Base-by-base conservation (phyloP, 2,329 filamentous ascomycete genomes). In the Knoxdaviesia proteae region DNA sequence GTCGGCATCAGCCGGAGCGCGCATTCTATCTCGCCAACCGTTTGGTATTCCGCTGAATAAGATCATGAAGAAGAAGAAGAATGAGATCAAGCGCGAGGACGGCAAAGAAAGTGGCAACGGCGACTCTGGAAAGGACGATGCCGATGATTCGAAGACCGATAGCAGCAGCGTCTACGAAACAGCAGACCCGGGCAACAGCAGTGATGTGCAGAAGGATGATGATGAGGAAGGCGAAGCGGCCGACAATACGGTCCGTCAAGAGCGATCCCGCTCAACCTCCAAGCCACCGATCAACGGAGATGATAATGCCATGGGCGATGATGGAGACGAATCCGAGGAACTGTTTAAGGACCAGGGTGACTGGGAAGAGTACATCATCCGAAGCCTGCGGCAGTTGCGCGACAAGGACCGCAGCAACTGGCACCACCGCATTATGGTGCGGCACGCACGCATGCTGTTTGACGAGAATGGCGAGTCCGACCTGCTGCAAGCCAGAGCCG, bases 341-440 rank as follows among this genome's bases (percentile, higher is more conserved):
- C 20, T 20, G 20, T 20, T 20, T 20, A 20, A 20, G 20, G 69
- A 74, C 40, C 52, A 62, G 1, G 82, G 83, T 50, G 71, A 74
- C 59, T 67, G 71, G 71, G 65, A 73, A 39, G 60, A 62, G 34
- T 72, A 68, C 41, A 58, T 74, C 5, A 66, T 73, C 36, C 61
- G 62, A 40, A 69, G 61, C 39, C 52, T 76, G 36, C 59, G 59
- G 6, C 64, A 64, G 42, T 54, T 76, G 7, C 65, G 67, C 8
- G 71, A 75, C 40, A 84, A 84, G 47, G 87, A 94, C 59, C 92
- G 93, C 62, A 81, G 83, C 1, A 88, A 90, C 52, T 94, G 87
- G 87, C 87, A 94, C 54, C 87, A 94, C 56, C 80, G 87, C 20
- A 86, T 94, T 61, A 83, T 84, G 42, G 77, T 80, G 53, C 76